Percentiles rank a stretch among this genome's conserved stretches.
phyloP scores from a whole-genome alignment of 2,329 filamentous ascomycete species.

The Neofusicoccum sp. region DNA sequence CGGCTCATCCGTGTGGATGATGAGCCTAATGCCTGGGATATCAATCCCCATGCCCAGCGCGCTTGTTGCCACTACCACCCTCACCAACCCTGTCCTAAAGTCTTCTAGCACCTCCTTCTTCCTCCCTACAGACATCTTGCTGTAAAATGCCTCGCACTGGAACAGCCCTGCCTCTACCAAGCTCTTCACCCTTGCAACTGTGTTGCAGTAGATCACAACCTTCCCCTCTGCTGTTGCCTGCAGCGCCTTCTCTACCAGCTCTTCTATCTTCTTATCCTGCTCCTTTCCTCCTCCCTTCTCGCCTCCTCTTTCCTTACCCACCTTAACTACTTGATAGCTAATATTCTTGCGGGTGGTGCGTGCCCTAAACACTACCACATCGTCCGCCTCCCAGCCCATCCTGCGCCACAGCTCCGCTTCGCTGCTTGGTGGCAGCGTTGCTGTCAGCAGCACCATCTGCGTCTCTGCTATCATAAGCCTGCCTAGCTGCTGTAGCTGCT shows the following conservation, averaged over 20 bases:
- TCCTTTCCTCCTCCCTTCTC: no score
- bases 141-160: background rate
- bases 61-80: slow-evolving; percentile 24
- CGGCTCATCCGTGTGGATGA: slow-evolving; percentile 22
- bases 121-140: slow-evolving; percentile 19
- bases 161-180: background rate
- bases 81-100: slow-evolving; percentile 20
- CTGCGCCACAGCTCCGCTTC: slow-evolving; percentile 24
- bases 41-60: slow-evolving; percentile 25
- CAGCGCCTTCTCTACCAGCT: no score
- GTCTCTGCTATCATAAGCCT: slow-evolving; percentile 25
- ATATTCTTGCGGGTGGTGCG: no score
- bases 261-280: no score
- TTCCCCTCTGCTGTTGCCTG: no score
- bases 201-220: background rate
- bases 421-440: slow-evolving; percentile 27
- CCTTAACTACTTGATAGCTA: no score
- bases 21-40: slow-evolving; percentile 18
- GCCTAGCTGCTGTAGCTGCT: slow-evolving; percentile 25
- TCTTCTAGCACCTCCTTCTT: no score
- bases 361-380: slow-evolving; percentile 23
- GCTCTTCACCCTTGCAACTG: slow-evolving; percentile 5
- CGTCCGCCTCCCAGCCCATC: slow-evolving; percentile 23
- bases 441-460: slow-evolving; percentile 31
- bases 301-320: no score